Base-by-base conservation (phyloP, 208 protist genomes). In the Balamuthia mandrillaris region DNA sequence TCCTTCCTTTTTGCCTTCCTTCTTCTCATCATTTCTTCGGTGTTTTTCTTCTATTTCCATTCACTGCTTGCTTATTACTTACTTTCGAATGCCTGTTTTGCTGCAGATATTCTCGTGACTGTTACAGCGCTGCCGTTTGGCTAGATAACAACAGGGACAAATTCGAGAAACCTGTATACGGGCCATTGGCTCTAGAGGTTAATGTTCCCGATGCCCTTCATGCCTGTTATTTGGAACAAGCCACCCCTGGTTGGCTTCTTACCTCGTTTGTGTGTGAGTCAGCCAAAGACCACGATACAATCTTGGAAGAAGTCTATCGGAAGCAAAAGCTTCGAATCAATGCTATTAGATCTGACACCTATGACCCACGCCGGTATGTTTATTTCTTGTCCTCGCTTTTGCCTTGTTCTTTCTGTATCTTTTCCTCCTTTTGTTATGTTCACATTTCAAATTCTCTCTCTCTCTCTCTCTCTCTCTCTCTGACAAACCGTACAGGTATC, bases 131-230 rank as follows among this genome's bases (percentile, higher is more conserved):
- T 0, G 88, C 78, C 33, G 3, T 41, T 29, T 86, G 41, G 35
- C 24, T 88, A n/a, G 18, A 58, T 18, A 24, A 87, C 21, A 81
- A 85, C 58, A 16, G 33, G n/a, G 65, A 89, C 42, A 82, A 44
- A 41, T 90, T 90, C 24, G 21, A 84, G 35, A 41, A 86, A 0
- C 14, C 52, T 27, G 88, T 91, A 0, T 90, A 51, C 39, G 88
- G 88, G 12, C 88, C 88, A 6, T 31, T 91, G 29, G 84, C 45
- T 18, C 14, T 90, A 16, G 72, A 91, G n/a, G 54, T 74, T 35
- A 74, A 39, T 3, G 68, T 77, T 39, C 7, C 51, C 2, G 85
- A 86, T 72, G 49, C 61, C 3, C 52, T 85, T 1, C 65, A 90
- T 18, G 83, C 87, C 1, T 56, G 56, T 27, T 90, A 83, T 66